Evolutionary conservation across 345 rosid genomes (phyloP), one percentile per base, ranked within the genome.

Genomic region (Limnanthes douglasii): DNA sequence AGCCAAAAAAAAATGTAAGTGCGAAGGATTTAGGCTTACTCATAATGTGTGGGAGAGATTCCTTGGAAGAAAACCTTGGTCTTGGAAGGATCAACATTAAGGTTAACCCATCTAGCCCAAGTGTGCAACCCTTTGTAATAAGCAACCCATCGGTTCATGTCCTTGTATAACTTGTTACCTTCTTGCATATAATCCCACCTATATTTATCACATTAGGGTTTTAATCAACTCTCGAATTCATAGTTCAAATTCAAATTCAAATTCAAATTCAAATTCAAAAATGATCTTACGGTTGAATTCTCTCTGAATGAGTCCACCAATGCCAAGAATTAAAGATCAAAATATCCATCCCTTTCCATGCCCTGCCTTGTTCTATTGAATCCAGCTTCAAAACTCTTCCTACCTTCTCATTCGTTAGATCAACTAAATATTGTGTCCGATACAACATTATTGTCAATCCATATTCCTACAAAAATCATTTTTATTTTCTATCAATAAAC

Each of bases 61-160:
- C 75, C 92, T 22, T 72, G 86, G 63, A 77, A 79, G 64, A 83
- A 80, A 53, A 90, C 94, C 43, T 57, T 84, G 38, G 98, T 90
- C 52, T 61, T 66, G 15, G 47, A 27, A 31, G 98, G 76, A 53
- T 84, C 56, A 4, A 90, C 68, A 0, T 66, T 18, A 8, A 36
- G 58, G 52, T 84, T 64, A 19, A 90, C 74, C 98, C 98, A 90
- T 52, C 95, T 66, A 17, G 80, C 86, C 95, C 98, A 90, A 0
- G 98, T 90, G 20, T 86, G 77, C 30, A 90, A 31, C 2, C 88
- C 98, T 62, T 72, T 84, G 48, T 84, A 80, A 37, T 11, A 84
- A 18, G 98, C 98, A 15, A 84, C 21, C 19, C 72, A 41, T 37
- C 94, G 67, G 61, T 90, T 74, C 95, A 84, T 84, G 33, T 90